A percentile compares a stretch with the other conserved stretches of the same genome.
Conservation (phyloP, 2,329 filamentous ascomycete species). For the Periconia sp. region DNA sequence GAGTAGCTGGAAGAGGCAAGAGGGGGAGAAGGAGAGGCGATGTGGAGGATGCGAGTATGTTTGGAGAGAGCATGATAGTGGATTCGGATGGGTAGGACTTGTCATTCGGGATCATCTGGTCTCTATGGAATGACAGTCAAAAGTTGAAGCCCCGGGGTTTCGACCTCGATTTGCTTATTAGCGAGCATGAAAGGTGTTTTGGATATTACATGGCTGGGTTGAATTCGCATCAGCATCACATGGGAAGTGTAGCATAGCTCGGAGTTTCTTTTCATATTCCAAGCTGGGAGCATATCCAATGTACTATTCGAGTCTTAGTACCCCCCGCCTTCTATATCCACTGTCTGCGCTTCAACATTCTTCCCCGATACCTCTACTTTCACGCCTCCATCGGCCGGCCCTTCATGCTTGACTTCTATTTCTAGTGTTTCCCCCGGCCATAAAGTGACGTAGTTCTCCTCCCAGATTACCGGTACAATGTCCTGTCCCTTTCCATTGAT, state of each 20-base stretch:
- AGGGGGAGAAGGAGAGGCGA: slow-evolving; percentile 56
- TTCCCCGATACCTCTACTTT: slow-evolving; percentile 16
- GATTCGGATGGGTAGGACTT: slow-evolving; percentile 58
- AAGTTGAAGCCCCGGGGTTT: not conserved
- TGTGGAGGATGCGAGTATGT: slow-evolving; percentile 46
- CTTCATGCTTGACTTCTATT: slow-evolving; percentile 14
- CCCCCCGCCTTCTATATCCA: slow-evolving; percentile 9
- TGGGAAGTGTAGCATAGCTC: no score
- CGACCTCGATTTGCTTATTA: slow-evolving; percentile 5
- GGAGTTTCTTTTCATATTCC: no score
- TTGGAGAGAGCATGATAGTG: slow-evolving; percentile 60
- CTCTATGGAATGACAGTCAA: not conserved
- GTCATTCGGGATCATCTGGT: not conserved
- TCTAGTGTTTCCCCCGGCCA: slow-evolving; percentile 62
- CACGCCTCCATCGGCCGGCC: not conserved
- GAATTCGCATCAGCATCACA: not conserved
- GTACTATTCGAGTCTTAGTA: no score
- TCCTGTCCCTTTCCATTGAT: slow-evolving; percentile 54
- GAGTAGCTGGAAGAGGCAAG: slow-evolving; percentile 62
- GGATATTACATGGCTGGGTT: not conserved
- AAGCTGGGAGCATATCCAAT: no score
- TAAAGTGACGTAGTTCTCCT: slow-evolving; percentile 68
- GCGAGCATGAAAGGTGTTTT: slow-evolving; percentile 4
- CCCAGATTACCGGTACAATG: slow-evolving; percentile 62
- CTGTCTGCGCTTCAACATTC: slow-evolving; percentile 17